Conservation (phyloP, 2,329 filamentous ascomycete species). For the Trichoderma asperellum region DNA sequence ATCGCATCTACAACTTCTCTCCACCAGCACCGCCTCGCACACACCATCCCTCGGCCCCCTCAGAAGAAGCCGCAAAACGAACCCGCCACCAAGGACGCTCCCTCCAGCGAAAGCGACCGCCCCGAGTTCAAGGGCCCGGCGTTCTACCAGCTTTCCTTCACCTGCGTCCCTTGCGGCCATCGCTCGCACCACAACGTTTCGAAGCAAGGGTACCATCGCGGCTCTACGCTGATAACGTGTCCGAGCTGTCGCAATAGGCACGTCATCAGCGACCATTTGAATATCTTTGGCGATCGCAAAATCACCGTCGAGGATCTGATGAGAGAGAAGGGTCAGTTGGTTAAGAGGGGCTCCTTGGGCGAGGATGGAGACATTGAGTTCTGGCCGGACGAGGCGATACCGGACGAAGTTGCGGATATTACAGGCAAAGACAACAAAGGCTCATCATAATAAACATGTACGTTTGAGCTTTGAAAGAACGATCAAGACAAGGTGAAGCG, state of each 20-base stretch:
- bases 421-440: slow-evolving; percentile 14
- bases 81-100: slow-evolving; percentile 30
- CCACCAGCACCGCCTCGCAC: slow-evolving; percentile 38
- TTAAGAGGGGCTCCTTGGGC: slow-evolving; percentile 72
- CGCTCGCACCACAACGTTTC: slow-evolving; percentile 85
- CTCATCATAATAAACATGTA: not conserved
- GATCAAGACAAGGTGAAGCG: not conserved
- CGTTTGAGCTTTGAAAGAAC: not conserved
- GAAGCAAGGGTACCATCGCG: slow-evolving; percentile 93
- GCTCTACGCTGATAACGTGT: slow-evolving; percentile 86
- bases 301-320: slow-evolving; percentile 79
- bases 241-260: slow-evolving; percentile 85
- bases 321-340: slow-evolving; percentile 71
- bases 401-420: slow-evolving; percentile 32
- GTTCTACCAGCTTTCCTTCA: slow-evolving; percentile 87
- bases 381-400: slow-evolving; percentile 70
- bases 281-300: slow-evolving; percentile 72
- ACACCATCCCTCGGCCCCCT: slow-evolving; percentile 45
- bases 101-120: slow-evolving; percentile 38
- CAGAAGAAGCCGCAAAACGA: slow-evolving; percentile 18
- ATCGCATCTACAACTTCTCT: slow-evolving; percentile 1
- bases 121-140: slow-evolving; percentile 54
- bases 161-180: slow-evolving; percentile 80
- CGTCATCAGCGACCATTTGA: slow-evolving; percentile 86
- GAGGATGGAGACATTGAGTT: slow-evolving; percentile 89